These are phyloP conservation scores for Rhynchosporium graminicola DNA, from an alignment of 2,329 filamentous ascomycete genomes.

Conservation along the genomic window DNA sequence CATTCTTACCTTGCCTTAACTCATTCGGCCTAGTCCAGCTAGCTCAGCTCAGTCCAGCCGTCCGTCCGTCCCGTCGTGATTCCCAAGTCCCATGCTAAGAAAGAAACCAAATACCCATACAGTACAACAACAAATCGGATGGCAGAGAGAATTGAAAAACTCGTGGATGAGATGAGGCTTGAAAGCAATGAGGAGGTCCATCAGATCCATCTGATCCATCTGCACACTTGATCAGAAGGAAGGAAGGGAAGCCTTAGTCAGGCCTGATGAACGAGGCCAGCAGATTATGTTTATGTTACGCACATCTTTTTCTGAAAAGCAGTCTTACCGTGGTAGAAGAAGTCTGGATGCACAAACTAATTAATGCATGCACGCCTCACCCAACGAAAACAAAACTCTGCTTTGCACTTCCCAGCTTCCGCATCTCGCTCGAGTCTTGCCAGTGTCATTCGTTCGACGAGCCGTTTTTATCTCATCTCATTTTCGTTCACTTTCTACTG, in stretches of 20 bases:
- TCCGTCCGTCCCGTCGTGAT: background rate
- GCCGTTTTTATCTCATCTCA: no score
- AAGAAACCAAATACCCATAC: background rate
- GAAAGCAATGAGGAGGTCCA: no score
- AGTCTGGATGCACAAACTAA: constrained; percentile 14
- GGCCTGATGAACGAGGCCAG: background rate
- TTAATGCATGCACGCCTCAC: constrained; percentile 13
- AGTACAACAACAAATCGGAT: constrained; percentile 7
- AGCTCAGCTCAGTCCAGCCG: background rate
- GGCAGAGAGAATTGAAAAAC: background rate
- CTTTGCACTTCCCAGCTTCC: no score
- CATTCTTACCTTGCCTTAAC: no score
- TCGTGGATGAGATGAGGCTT: background rate
- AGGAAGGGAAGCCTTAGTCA: no score
- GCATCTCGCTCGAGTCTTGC: no score
- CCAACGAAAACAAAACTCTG: constrained; percentile 9
- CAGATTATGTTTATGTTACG: no score
- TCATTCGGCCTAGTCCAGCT: background rate
- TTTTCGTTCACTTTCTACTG: no score
- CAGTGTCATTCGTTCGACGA: no score
- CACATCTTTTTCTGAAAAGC: background rate
- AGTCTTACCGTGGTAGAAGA: background rate
- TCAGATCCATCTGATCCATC: no score
- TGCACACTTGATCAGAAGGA: no score
- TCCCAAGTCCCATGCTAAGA: background rate